A percentile compares a stretch with the other conserved stretches of the same genome.
These are phyloP conservation scores for Diaporthe helianthi DNA, from an alignment of 2,329 filamentous ascomycete genomes.

Conservation along the genomic window DNA sequence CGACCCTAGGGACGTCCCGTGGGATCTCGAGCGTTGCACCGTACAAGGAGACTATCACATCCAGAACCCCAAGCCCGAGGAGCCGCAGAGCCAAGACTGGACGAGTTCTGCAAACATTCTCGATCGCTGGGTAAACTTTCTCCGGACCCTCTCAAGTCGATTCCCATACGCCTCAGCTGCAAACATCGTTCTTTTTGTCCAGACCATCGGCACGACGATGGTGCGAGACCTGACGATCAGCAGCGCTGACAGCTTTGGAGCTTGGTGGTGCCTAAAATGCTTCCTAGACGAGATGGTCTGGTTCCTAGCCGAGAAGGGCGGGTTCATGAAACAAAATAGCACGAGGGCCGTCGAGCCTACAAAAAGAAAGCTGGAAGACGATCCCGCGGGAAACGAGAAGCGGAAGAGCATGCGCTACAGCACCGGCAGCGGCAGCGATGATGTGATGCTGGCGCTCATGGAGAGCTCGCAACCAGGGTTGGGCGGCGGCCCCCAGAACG, in stretches of 20 bases:
- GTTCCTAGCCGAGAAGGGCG: constrained; percentile 88
- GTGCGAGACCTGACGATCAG: constrained; percentile 83
- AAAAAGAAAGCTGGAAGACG: constrained; percentile 26
- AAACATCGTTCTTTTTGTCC: constrained; percentile 78
- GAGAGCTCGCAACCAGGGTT: constrained; percentile 57
- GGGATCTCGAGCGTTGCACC: constrained; percentile 68
- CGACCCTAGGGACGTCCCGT: constrained; percentile 70
- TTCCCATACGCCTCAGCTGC: constrained; percentile 78
- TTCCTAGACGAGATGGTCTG: constrained; percentile 95
- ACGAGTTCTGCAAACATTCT: constrained; percentile 69
- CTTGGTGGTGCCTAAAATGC: constrained; percentile 94
- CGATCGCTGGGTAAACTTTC: constrained; percentile 79
- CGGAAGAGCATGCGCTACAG: constrained; percentile 47
- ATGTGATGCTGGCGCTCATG: constrained; percentile 52
- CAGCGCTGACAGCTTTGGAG: constrained; percentile 81
- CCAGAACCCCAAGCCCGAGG: constrained; percentile 53
- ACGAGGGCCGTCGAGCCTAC: constrained; percentile 43
- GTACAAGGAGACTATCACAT: constrained; percentile 64
- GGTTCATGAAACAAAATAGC: constrained; percentile 74
- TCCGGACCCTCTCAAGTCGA: constrained; percentile 70
- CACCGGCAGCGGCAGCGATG: constrained; percentile 50
- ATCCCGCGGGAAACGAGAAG: constrained; percentile 6
- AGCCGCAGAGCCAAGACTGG: constrained; percentile 46
- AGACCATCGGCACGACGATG: constrained; percentile 76
- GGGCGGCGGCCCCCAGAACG: constrained; percentile 51